phyloP scores from a whole-genome alignment of 2,329 filamentous ascomycete species.

The Aspergillus sp. region DNA sequence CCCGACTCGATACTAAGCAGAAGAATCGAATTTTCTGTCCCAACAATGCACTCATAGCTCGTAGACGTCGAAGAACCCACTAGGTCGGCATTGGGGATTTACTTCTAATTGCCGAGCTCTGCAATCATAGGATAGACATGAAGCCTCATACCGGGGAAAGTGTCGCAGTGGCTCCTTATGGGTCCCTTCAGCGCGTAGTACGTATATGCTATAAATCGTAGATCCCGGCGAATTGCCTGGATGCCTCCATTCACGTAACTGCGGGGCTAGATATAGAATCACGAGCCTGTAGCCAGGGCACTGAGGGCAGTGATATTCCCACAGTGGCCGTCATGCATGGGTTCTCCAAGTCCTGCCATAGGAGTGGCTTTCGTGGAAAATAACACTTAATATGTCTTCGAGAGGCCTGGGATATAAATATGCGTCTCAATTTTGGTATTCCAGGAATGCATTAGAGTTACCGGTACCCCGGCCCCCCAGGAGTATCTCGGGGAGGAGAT shows the following conservation, averaged over 20 bases:
- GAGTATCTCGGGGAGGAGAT: not conserved
- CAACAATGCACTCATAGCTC: not conserved
- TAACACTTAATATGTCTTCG: not conserved
- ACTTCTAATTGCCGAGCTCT: slow-evolving; percentile 2
- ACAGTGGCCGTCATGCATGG: not conserved
- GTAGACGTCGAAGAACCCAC: not conserved
- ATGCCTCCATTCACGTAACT: not conserved
- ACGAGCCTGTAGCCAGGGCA: not conserved
- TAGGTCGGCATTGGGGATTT: not conserved
- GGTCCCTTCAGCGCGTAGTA: not conserved
- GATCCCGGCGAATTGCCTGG: not conserved
- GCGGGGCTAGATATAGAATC: not conserved
- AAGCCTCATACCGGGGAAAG: not conserved
- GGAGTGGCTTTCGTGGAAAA: not conserved
- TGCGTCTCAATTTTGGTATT: not conserved
- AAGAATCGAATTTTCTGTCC: not conserved
- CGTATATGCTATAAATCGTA: not conserved
- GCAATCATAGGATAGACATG: not conserved
- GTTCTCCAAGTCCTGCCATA: not conserved
- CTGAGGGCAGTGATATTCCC: not conserved
- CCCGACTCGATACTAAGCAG: not conserved
- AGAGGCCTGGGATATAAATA: not conserved
- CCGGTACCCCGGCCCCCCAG: not conserved
- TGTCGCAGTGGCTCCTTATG: not conserved
- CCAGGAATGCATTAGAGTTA: not conserved